Evolutionary conservation across 306 rosid species (phyloP), one percentile per base, ranked within the genome.

Genomic region (Mucuna pruriens): DNA sequence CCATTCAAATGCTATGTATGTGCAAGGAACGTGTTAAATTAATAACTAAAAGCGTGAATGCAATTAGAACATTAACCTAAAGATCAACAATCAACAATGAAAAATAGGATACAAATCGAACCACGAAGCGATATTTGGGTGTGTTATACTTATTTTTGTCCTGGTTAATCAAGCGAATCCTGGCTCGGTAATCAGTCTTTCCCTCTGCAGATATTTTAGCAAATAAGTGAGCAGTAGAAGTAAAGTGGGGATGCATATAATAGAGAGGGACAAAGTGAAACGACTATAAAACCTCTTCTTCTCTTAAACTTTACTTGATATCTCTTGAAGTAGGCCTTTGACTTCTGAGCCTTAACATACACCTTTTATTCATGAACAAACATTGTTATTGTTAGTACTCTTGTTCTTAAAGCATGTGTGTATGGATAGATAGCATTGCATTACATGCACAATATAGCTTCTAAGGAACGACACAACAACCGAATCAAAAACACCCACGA

Each of bases 291-390:
- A 93, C 94, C 98, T 88, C 97, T 86, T 52, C 97, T 94, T 91
- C 98, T 91, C 91, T 89, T 94, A 34, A 86, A 94, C 85, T 94
- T 94, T 45, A 94, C 98, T 79, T 94, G 98, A 48, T 49, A 94
- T 40, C 98, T 77, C 86, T 94, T 94, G 84, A 71, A 94, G 80
- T 91, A 94, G 11, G 98, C 93, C 81, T 39, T 90, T 4, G 91
- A n/a, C 39, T 94, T 93, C 33, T 89, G 97, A 39, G 97, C 63
- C 84, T 87, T 91, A 20, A 84, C 92, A 31, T 66, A 93, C 7
- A 36, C 97, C 97, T 48, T 91, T 25, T 11, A 25, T 13, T 0
- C 15, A 36, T 26, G 39, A 38, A 77, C 12, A 39, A 22, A 79
- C 8, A 7, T 31, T 16, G 22, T 80, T 20, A 7, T 31, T 16